Percentiles rank a stretch among this genome's conserved stretches.
Conservation (phyloP, 23 red algal species). For the Agarophyton chilense region DNA sequence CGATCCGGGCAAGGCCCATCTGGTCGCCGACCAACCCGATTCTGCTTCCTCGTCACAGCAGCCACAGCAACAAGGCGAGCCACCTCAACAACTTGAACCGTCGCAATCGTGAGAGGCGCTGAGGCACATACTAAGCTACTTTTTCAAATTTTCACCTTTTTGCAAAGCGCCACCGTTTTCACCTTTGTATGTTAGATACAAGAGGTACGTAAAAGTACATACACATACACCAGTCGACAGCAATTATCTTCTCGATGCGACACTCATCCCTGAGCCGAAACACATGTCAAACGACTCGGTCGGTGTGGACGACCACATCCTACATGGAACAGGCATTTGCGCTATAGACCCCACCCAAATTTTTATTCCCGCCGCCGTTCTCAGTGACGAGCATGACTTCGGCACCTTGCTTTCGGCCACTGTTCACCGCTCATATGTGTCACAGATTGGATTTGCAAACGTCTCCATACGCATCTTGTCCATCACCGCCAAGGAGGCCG, state of each 20-base stretch:
- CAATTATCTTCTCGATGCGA: too few relatives aligned
- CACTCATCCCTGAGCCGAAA: too few relatives aligned
- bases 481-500: background rate
- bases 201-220: too few relatives aligned
- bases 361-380: slow-evolving; percentile 15
- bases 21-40: background rate
- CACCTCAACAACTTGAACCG: too few relatives aligned
- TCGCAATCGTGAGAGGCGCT: too few relatives aligned
- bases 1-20: slow-evolving; percentile 47
- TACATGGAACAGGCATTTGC: background rate
- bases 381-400: slow-evolving; percentile 53
- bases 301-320: background rate
- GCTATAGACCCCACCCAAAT: slow-evolving; percentile 17
- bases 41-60: background rate
- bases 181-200: too few relatives aligned
- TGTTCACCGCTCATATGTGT: background rate
- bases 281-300: background rate
- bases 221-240: too few relatives aligned
- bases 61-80: too few relatives aligned
- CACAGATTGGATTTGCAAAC: background rate
- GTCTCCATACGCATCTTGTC: slow-evolving; percentile 53
- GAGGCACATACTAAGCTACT: too few relatives aligned
- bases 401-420: slow-evolving; percentile 39
- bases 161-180: too few relatives aligned
- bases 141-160: too few relatives aligned